A percentile compares a stretch with the other conserved stretches of the same genome.
Evolutionary conservation across 495 filamentous ascomycete species (phyloP).

Genomic region (Hypoxylon trugodes): DNA sequence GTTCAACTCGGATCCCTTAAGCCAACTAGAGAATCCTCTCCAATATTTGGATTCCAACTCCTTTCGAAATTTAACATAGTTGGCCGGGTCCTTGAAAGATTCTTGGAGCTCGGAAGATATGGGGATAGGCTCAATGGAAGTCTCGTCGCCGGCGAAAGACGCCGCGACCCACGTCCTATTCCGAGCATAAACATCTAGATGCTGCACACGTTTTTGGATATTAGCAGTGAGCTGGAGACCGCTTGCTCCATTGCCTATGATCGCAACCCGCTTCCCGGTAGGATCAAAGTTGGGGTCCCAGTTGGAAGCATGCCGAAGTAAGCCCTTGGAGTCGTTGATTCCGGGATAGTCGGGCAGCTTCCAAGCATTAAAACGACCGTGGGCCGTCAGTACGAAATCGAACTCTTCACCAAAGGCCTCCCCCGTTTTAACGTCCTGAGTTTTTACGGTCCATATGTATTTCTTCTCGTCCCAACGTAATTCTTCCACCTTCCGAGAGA

Average conservation of each 20-base stretch:
- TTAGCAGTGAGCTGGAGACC: slow-evolving; percentile 67
- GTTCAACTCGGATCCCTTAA: slow-evolving; percentile 64
- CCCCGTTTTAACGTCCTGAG: slow-evolving; percentile 44
- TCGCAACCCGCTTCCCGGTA: slow-evolving; percentile 56
- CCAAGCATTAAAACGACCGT: slow-evolving; percentile 65
- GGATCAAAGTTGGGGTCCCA: slow-evolving; percentile 63
- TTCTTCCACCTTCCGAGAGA: slow-evolving; percentile 59
- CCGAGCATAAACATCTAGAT: slow-evolving; percentile 70
- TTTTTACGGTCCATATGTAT: slow-evolving; percentile 60
- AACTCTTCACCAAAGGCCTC: slow-evolving; percentile 45
- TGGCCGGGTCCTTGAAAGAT: slow-evolving; percentile 52
- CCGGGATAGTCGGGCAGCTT: slow-evolving; percentile 65
- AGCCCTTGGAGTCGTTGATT: slow-evolving; percentile 63
- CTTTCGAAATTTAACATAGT: slow-evolving; percentile 55
- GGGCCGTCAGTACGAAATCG: slow-evolving; percentile 64
- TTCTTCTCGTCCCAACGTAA: slow-evolving; percentile 62
- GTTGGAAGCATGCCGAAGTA: slow-evolving; percentile 59
- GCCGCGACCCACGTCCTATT: slow-evolving; percentile 75
- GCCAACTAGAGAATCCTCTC: slow-evolving; percentile 62
- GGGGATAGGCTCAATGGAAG: slow-evolving; percentile 55
- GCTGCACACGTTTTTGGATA: slow-evolving; percentile 60
- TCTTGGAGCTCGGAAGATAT: slow-evolving; percentile 59
- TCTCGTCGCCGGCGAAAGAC: slow-evolving; percentile 52
- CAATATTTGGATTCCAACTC: slow-evolving; percentile 65
- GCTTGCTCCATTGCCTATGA: slow-evolving; percentile 69